These are phyloP conservation scores for Neoscytalidium dimidiatum DNA, from an alignment of 2,329 filamentous ascomycete genomes.

Conservation along the genomic window DNA sequence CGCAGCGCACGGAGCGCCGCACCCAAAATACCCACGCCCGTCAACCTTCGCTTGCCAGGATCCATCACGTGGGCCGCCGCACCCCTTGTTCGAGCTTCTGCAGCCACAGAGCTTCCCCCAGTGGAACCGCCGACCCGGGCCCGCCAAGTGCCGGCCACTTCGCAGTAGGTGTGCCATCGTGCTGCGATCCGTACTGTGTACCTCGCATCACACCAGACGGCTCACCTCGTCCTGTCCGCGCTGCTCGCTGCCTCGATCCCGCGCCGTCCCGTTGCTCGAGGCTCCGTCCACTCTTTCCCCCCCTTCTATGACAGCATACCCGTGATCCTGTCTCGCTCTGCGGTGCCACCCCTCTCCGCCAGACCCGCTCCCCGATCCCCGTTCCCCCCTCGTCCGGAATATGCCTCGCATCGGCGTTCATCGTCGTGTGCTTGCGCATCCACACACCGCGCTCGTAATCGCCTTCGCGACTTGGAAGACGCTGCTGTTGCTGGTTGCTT, in stretches of 20 bases:
- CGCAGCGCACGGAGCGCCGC: slow-evolving; percentile 4
- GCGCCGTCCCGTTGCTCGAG: slow-evolving; percentile 2
- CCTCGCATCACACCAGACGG: too few relatives aligned
- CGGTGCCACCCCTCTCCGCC: background rate
- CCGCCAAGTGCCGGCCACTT: slow-evolving; percentile 6
- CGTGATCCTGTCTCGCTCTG: background rate
- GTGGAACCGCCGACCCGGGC: background rate
- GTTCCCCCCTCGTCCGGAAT: background rate
- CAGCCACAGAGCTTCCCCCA: too few relatives aligned
- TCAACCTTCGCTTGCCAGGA: too few relatives aligned
- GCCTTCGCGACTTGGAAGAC: slow-evolving; percentile 67
- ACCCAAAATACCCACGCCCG: background rate
- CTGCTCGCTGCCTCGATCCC: background rate
- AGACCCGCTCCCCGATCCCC: too few relatives aligned
- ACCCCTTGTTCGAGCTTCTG: too few relatives aligned
- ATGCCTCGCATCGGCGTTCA: background rate
- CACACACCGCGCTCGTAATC: slow-evolving; percentile 24
- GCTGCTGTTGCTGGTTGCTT: slow-evolving; percentile 64
- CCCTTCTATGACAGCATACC: background rate
- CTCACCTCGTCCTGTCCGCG: too few relatives aligned
- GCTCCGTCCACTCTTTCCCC: background rate
- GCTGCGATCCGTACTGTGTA: too few relatives aligned
- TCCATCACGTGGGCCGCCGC: slow-evolving; percentile 2
- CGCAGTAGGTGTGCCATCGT: too few relatives aligned
- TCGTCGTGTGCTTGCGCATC: background rate